These are phyloP conservation scores for Curvularia lunata DNA, from an alignment of 2,329 filamentous ascomycete genomes.

Conservation along the genomic window DNA sequence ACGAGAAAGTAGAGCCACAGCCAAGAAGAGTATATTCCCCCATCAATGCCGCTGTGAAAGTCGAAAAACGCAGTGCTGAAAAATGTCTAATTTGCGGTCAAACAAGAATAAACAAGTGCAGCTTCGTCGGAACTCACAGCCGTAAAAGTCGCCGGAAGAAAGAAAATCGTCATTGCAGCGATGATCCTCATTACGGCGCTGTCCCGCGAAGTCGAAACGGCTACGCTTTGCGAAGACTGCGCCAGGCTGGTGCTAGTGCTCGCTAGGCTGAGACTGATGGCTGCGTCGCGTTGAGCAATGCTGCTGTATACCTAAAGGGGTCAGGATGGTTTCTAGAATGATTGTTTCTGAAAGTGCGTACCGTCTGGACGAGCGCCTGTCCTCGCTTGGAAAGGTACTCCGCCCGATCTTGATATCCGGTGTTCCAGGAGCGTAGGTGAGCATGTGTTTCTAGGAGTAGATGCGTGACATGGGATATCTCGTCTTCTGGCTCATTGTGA, in stretches of 20 bases:
- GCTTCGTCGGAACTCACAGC: conserved; percentile 18
- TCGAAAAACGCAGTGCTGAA: conserved; percentile 33
- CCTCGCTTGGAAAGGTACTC: conserved; percentile 25
- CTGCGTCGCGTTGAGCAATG: conserved; percentile 31
- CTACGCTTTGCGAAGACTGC: conserved; percentile 21
- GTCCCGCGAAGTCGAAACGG: conserved; percentile 24
- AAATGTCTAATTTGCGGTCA: conserved; percentile 20
- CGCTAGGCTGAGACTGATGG: conserved; percentile 10
- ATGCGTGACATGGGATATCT: conserved; percentile 1
- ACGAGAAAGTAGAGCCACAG: conserved; percentile 30
- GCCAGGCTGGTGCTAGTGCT: conserved; percentile 18
- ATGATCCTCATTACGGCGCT: conserved; percentile 32
- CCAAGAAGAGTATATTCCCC: conserved; percentile 24
- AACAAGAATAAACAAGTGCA: background rate
- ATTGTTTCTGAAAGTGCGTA: conserved; percentile 6
- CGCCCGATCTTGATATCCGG: conserved; percentile 15
- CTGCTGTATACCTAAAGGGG: conserved; percentile 25
- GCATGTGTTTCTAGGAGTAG: conserved; percentile 15
- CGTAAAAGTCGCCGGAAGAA: conserved; percentile 34
- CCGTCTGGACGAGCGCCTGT: conserved; percentile 27
- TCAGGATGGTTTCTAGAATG: background rate
- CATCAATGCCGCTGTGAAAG: conserved; percentile 16
- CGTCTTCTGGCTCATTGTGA: conserved; percentile 8
- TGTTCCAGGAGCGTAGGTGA: conserved; percentile 19
- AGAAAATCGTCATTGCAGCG: conserved; percentile 32